Base-by-base conservation (phyloP, 2,329 filamentous ascomycete genomes). In the Xylogone sp. region DNA sequence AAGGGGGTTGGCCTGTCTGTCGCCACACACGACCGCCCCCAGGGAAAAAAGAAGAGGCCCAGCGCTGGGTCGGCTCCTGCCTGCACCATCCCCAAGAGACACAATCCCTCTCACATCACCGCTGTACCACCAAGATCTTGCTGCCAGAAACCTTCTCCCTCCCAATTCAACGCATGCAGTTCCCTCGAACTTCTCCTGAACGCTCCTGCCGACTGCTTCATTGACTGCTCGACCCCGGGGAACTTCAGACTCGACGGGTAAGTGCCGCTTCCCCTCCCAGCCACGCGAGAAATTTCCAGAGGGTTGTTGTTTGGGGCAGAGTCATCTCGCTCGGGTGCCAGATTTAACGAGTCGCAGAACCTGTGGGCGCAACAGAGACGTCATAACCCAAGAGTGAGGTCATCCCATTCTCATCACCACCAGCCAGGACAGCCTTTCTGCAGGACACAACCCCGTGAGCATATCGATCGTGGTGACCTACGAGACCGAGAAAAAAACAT, bases 261-360 rank as follows among this genome's bases (percentile, higher is more conserved):
- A 39, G 34, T 39, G 34, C 34, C 5, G 8, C 8, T 39, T 18
- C 6, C 34, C n/a, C 34, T 13, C 34, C 8, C 6, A 13, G 34
- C 12, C 34, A 18, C n/a, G n/a, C n/a, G n/a, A 18, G 34, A 39
- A 16, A 16, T 4, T 39, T 13, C n/a, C 34, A 39, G 12, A 18
- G 45, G 27, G 45, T 2, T 34, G 31, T 29, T 8, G 22, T 47
- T 19, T n/a, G 45, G 7, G 45, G 18, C n/a, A 31, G 16, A 24
- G 44, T 29, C 31, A 20, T 27, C n/a, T n/a, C 45, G 45, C 22
- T 31, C 34, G 27, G 27, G 45, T 39, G 27, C 45, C 24, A 31
- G 31, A 34, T 45, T 31, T 47, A 47, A 47, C 45, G 45, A 47
- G 27, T 31, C 31, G 45, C 45, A 47, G 45, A 47, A 47, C 45